Evolutionary conservation across 129 eudicot species (phyloP).

Genomic region (carrot (Daucus carota)): DH1_v3.0 NC_030384.2:28682001-28682500

Average conservation of each 20-base stretch:
- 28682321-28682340: slow-evolving; percentile 64
- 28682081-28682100: not conserved
- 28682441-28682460: not conserved
- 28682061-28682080: not conserved
- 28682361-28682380: slow-evolving; percentile 7
- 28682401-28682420: not conserved
- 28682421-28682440: not conserved
- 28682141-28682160: too few species aligned
- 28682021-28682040: not conserved
- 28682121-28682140: too few species aligned
- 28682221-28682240: slow-evolving; percentile 70
- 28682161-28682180: slow-evolving; percentile 59
- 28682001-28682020: not conserved
- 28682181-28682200: slow-evolving; percentile 55
- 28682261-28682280: slow-evolving; percentile 77
- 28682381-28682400: not conserved
- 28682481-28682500: slow-evolving; percentile 18
- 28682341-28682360: slow-evolving; percentile 65
- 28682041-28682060: not conserved
- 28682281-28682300: slow-evolving; percentile 76
- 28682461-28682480: slow-evolving; percentile 25
- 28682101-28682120: not conserved
- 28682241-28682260: slow-evolving; percentile 67
- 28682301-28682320: slow-evolving; percentile 63
- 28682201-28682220: slow-evolving; percentile 54